Conservation (phyloP, 139 green algal genomes). For the Volvox africanus region DNA sequence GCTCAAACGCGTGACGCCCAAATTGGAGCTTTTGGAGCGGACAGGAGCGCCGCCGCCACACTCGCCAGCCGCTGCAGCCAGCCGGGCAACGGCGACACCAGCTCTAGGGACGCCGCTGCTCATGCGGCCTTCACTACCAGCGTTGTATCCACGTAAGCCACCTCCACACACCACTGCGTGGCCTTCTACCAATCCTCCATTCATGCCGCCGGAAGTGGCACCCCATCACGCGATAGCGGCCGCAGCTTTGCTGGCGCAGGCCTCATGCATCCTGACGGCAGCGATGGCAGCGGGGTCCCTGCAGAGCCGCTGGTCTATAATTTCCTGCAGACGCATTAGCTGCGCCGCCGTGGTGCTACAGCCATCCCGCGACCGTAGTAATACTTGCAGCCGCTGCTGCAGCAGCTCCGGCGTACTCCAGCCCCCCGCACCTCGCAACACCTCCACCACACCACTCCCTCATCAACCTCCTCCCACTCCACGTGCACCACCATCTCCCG, state of each 20-base stretch:
- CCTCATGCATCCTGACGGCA: neutral
- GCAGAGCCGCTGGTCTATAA: neutral
- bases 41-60: slow-evolving; percentile 4
- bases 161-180: neutral
- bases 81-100: neutral
- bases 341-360: neutral
- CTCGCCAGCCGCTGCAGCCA: neutral
- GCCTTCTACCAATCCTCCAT: slow-evolving; percentile 4
- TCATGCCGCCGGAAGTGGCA: neutral
- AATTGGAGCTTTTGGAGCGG: too few relatives aligned
- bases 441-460: neutral
- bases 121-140: slow-evolving; percentile 24
- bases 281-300: neutral
- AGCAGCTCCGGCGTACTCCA: slow-evolving; percentile 1
- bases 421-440: neutral
- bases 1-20: neutral
- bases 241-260: neutral
- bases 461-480: neutral
- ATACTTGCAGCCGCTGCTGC: neutral
- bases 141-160: neutral
- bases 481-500: neutral
- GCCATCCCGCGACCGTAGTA: neutral
- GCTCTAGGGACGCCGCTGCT: neutral
- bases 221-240: neutral
- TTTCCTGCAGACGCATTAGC: neutral